Percentiles rank a stretch among this genome's conserved stretches.
These are phyloP conservation scores for Glycine tomentella DNA, from an alignment of 306 rosid species.

Conservation along the genomic window DNA sequence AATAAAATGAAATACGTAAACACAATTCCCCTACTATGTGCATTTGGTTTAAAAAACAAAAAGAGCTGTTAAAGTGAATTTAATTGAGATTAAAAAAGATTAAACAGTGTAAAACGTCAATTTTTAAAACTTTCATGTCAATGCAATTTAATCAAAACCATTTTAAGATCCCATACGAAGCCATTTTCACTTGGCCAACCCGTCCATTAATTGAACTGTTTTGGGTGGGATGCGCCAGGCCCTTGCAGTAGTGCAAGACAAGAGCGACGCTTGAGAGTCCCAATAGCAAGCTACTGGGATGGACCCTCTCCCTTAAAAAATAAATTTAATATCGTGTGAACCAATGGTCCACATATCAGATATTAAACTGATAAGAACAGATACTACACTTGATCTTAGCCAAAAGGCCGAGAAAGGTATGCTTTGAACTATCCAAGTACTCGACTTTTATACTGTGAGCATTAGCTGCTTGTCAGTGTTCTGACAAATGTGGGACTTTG, in stretches of 20 bases:
- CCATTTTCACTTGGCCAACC: too few relatives aligned
- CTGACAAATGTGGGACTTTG: slow-evolving; percentile 1
- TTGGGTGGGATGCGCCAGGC: slow-evolving; percentile 4
- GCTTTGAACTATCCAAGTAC: fast-evolving
- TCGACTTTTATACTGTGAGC: not conserved
- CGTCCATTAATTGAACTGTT: not conserved
- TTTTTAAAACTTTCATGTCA: too few relatives aligned
- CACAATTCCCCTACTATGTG: too few relatives aligned
- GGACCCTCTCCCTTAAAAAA: not conserved
- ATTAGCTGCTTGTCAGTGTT: not conserved
- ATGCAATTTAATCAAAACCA: too few relatives aligned
- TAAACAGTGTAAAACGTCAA: too few relatives aligned
- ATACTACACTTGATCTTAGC: slow-evolving; percentile 53
- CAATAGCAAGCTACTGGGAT: slow-evolving; percentile 7
- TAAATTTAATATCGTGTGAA: slow-evolving; percentile 34
- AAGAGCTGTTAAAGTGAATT: too few relatives aligned
- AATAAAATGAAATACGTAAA: too few relatives aligned
- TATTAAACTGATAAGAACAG: slow-evolving; percentile 50
- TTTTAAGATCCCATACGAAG: too few relatives aligned
- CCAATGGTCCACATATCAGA: slow-evolving; percentile 38
- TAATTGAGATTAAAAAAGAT: too few relatives aligned
- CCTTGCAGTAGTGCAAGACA: slow-evolving; percentile 4
- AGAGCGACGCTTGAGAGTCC: not conserved
- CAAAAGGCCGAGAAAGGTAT: slow-evolving; percentile 50
- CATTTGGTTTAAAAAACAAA: too few relatives aligned